Percentiles rank a stretch among this genome's conserved stretches.
Conservation (phyloP, 768 basidiomycete genomes). For the Rhodotorula kratochvilovae region DNA sequence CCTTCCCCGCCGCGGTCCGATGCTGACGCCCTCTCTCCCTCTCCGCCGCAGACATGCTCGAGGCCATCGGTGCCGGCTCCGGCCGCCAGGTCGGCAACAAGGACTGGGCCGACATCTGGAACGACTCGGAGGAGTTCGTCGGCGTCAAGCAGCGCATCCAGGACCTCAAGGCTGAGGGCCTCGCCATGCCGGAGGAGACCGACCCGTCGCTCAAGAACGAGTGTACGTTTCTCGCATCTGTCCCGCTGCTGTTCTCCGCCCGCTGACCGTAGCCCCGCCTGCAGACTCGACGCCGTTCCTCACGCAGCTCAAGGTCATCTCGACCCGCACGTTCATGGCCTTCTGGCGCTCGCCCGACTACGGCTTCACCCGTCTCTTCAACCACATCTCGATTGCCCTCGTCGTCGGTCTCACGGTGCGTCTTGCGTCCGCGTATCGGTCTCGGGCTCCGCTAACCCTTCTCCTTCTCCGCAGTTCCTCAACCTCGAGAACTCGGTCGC, state of each 20-base stretch:
- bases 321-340: conserved; percentile 62
- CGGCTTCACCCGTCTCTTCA: conserved; percentile 74
- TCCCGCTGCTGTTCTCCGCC: too few species aligned
- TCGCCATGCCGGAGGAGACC: conserved; percentile 51
- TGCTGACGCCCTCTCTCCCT: too few species aligned
- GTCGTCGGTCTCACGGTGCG: conserved; percentile 35
- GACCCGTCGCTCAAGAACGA: conserved; percentile 48
- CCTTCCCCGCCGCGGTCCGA: too few species aligned
- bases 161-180: conserved; percentile 52
- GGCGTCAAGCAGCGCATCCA: conserved; percentile 56
- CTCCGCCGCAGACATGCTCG: conserved; percentile 49
- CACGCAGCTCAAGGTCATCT: conserved; percentile 68
- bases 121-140: conserved; percentile 55
- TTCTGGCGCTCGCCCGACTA: conserved; percentile 82
- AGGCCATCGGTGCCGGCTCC: conserved; percentile 78
- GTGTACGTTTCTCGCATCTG: not conserved
- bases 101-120: conserved; percentile 65
- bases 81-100: conserved; percentile 54
- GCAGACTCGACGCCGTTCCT: conserved; percentile 64
- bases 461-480: conserved; percentile 53
- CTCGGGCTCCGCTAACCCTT: too few species aligned
- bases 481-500: conserved; percentile 63
- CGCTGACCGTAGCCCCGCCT: too few species aligned
- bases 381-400: conserved; percentile 56
- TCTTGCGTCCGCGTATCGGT: not conserved